Percentiles rank a stretch among this genome's conserved stretches.
Evolutionary conservation across 345 rosid species (phyloP).

Genomic region (Erucastrum elatum): DNA sequence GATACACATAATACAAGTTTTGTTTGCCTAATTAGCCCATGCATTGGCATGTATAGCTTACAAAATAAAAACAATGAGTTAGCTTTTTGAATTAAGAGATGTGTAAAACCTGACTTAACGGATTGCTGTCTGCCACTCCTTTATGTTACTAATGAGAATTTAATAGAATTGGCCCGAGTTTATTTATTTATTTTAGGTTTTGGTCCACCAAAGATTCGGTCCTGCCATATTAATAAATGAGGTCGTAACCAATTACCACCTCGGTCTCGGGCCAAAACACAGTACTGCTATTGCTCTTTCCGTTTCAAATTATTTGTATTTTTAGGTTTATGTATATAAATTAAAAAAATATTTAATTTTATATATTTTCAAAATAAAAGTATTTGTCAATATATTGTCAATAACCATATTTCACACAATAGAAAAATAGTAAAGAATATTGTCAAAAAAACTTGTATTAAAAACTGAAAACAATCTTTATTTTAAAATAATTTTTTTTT

Average conservation of each 20-base stretch:
- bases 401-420: too few species aligned
- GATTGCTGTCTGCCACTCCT: slow-evolving; percentile 36
- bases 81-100: background rate
- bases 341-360: too few species aligned
- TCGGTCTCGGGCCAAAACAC: slow-evolving; percentile 16
- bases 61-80: background rate
- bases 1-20: background rate
- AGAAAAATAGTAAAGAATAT: too few species aligned
- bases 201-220: slow-evolving; percentile 30
- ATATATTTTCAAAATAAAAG: too few species aligned
- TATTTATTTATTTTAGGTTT: slow-evolving; percentile 16
- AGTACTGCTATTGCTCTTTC: background rate
- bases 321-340: too few species aligned
- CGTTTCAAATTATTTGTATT: too few species aligned
- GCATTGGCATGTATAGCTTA: background rate
- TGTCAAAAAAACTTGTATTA: too few species aligned
- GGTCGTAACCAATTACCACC: slow-evolving; percentile 14
- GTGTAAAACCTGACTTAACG: slow-evolving; percentile 18
- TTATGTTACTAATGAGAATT: background rate
- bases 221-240: slow-evolving; percentile 20
- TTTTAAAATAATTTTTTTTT: too few species aligned
- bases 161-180: background rate
- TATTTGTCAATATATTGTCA: too few species aligned
- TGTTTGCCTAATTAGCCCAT: background rate
- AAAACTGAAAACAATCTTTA: too few species aligned